Base-by-base conservation (phyloP, 257 asterid genomes). In the Cruciata laevipes region DNA sequence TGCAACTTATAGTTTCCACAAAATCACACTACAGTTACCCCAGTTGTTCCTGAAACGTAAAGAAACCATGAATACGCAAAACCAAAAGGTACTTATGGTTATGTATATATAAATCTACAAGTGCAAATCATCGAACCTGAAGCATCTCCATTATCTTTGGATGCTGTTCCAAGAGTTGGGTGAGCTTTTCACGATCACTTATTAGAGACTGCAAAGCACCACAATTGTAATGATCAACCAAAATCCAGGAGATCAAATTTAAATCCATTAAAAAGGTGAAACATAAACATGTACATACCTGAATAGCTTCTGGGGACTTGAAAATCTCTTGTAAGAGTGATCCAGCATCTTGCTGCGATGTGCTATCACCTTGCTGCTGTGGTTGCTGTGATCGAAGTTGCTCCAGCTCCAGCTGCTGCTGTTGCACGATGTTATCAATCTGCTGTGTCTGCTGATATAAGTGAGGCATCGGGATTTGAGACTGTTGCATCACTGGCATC, bases 121-220 rank as follows among this genome's bases (percentile, higher is more conserved):
- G 3, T 25, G 51, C 38, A 65, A 9, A 53, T 65, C 13, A 52
- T 75, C 80, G 62, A 52, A 87, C 95, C 95, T 87, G 86, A 73
- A 94, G 91, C 97, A 94, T 85, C 85, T 94, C 95, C 97, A 94
- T 88, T 79, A 94, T 74, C 82, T 90, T 94, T 17, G 99, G 99
- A 70, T 90, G 94, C 74, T 94, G 93, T 78, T 90, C 97, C 40
- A 94, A 86, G 75, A 94, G 89, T 83, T 83, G 93, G 80, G 97
- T 88, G 14, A 94, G 99, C 75, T 88, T 94, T 47, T 86, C 96
- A 44, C 97, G 91, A 82, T 94, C 99, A 73, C 90, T 82, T 77
- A 94, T 83, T 69, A 93, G 86, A 63, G 89, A 71, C 93, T 86
- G 84, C 82, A 86, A 69, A 42, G 63, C 51, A 61, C 40, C 68